phyloP scores from a whole-genome alignment of 305 asterid species.

The Solanum chacoense region DNA sequence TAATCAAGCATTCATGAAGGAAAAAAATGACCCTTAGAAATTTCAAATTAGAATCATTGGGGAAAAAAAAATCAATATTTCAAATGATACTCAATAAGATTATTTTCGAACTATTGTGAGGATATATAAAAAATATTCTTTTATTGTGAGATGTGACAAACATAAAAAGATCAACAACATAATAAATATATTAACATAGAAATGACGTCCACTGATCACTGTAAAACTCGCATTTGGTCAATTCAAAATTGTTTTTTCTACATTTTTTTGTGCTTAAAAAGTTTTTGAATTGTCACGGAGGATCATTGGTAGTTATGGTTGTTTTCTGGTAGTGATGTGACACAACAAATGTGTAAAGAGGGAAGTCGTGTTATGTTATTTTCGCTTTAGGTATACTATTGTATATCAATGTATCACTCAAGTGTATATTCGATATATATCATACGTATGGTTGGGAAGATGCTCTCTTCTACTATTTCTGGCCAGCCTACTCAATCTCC shows the following conservation, averaged over 20 bases:
- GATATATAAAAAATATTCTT: neutral
- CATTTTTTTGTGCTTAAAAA: neutral
- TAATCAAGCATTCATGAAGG: no score
- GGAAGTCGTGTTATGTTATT: neutral
- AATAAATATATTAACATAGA: neutral
- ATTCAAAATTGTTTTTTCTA: neutral
- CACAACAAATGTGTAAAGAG: neutral
- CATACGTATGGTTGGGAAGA: no score
- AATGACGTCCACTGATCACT: neutral
- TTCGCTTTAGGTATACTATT: neutral
- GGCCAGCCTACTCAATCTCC: no score
- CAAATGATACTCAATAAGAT: no score
- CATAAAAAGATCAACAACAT: neutral
- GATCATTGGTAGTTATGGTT: neutral
- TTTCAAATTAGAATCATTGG: no score
- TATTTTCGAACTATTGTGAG: neutral
- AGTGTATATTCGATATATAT: neutral
- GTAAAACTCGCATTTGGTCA: neutral
- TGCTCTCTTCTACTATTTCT: no score
- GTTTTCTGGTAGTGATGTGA: neutral
- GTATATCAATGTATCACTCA: neutral
- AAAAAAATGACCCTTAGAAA: no score
- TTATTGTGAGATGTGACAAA: neutral
- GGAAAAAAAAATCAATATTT: no score
- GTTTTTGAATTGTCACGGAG: neutral